Evolutionary conservation across 495 filamentous ascomycete genomes (phyloP), one percentile per base, ranked within the genome.

Genomic region (Ascodesmis nigricans): DNA sequence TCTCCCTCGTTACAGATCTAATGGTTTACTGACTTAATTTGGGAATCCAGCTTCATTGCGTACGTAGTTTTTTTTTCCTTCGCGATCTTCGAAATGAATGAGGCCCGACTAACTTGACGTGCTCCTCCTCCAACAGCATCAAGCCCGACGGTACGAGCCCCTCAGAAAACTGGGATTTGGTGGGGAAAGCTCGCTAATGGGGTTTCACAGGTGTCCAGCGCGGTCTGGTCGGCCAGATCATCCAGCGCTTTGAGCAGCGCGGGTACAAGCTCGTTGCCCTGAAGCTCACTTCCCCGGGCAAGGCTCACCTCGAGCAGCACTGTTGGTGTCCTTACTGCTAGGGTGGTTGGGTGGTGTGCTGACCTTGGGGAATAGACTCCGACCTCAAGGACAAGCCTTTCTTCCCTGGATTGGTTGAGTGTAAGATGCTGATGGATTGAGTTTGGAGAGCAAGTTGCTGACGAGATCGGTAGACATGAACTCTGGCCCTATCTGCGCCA

Each of bases 241-340:
- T 97, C 67, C 67, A 69, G 53, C 79, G 90, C 63, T 97, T 97
- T 62, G 87, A 97, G 76, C 62, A 68, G 55, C 76, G 87, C 51
- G 84, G 79, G 78, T 95, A 73, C 77, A 93, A 95, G 73, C 87
- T 97, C 54, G 79, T 62, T 49, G 87, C 82, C 59, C 75, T 97
- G 69, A 97, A 97, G 76, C 73, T 95, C 46, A 56, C 69, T 57
- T 69, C 72, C 43, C 80, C 87, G 40, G 63, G 69, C 65, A 72
- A 84, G 64, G 75, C 73, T 54, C 87, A 90, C 66, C 80, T 97
- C 51, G 84, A 97, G 75, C 63, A 77, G 66, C 87, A 97, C 73
- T 97, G 66, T 70, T 44, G 40, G 65, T 53, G 6, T n/a, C n/a
- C n/a, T n/a, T n/a, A n/a, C n/a, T n/a, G n/a, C n/a, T n/a, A n/a